Conservation (phyloP, 164 flowering plant species). For the Paratinospora sagittata region DNA sequence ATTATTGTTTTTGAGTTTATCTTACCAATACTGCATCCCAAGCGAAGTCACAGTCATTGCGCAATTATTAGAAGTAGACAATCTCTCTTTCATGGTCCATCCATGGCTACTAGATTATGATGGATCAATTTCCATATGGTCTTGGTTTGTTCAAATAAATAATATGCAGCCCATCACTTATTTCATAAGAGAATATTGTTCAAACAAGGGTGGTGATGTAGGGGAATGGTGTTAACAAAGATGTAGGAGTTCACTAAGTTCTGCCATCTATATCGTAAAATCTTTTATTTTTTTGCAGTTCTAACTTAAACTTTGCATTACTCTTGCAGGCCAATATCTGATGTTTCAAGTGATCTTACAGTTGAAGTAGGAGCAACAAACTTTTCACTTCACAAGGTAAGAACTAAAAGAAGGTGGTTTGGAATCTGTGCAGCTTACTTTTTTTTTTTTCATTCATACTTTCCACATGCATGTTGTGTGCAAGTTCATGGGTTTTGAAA, state of each 20-base stretch:
- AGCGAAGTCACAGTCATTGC: constrained; percentile 9
- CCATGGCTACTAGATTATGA: constrained; percentile 13
- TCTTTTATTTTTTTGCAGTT: not conserved
- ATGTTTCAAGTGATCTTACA: constrained; percentile 92
- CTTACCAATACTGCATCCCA: not conserved
- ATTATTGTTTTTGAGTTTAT: constrained; percentile 9
- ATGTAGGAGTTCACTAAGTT: constrained; percentile 21
- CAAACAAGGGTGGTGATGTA: constrained; percentile 13
- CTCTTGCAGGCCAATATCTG: constrained; percentile 91
- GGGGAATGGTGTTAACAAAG: constrained; percentile 4
- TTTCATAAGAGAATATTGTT: not conserved
- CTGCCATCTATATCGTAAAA: not conserved
- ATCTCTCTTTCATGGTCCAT: constrained; percentile 18
- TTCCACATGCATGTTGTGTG: not conserved
- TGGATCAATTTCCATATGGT: not conserved
- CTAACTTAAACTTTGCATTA: not conserved
- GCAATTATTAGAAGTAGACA: constrained; percentile 13
- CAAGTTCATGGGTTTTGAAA: not conserved
- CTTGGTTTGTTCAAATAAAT: not conserved
- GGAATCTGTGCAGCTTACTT: not conserved
- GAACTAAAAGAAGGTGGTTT: not conserved
- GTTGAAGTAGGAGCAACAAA: constrained; percentile 68
- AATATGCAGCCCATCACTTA: not conserved
- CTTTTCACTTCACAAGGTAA: constrained; percentile 92
- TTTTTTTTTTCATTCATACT: not conserved